These are phyloP conservation scores for Boletus reticulatus DNA, from an alignment of 768 basidiomycete species.

Conservation along the genomic window DNA sequence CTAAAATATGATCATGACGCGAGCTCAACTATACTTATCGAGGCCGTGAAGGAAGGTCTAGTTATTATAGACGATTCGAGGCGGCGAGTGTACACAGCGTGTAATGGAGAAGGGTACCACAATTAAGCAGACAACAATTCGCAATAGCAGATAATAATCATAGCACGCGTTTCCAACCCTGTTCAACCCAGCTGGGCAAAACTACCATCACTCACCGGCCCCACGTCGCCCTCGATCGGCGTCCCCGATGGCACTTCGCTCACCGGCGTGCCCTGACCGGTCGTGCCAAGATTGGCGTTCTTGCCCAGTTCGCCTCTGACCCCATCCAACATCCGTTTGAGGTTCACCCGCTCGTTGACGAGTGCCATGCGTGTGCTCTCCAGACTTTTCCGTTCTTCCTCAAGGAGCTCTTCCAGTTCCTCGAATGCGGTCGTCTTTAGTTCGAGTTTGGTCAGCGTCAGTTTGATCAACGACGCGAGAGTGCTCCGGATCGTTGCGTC, in stretches of 20 bases:
- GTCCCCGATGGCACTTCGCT: conserved; percentile 49
- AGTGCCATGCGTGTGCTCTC: conserved; percentile 81
- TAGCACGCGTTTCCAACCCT: conserved; percentile 1
- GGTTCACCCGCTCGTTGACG: conserved; percentile 70
- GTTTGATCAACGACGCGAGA: conserved; percentile 81
- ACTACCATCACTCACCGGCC: conserved; percentile 54
- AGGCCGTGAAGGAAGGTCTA: background rate
- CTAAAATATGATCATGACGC: too few species aligned
- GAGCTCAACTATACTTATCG: too few species aligned
- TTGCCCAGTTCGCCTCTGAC: conserved; percentile 64
- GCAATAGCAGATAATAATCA: conserved; percentile 29
- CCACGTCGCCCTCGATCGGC: conserved; percentile 49
- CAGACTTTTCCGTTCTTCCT: conserved; percentile 82
- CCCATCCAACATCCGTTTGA: conserved; percentile 70
- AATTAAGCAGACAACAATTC: conserved; percentile 16
- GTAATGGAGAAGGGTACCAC: background rate
- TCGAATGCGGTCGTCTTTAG: conserved; percentile 95
- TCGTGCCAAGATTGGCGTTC: conserved; percentile 51
- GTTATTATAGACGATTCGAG: conserved; percentile 2
- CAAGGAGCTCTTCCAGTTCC: conserved; percentile 86
- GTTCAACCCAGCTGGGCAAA: conserved; percentile 48
- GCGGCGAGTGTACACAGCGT: conserved; percentile 4
- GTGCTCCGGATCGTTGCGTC: conserved; percentile 75
- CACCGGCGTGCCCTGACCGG: conserved; percentile 57
- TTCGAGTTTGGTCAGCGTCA: conserved; percentile 85